Base-by-base conservation (phyloP, 148 eudicot species). In the Polygonum aviculare region DNA sequence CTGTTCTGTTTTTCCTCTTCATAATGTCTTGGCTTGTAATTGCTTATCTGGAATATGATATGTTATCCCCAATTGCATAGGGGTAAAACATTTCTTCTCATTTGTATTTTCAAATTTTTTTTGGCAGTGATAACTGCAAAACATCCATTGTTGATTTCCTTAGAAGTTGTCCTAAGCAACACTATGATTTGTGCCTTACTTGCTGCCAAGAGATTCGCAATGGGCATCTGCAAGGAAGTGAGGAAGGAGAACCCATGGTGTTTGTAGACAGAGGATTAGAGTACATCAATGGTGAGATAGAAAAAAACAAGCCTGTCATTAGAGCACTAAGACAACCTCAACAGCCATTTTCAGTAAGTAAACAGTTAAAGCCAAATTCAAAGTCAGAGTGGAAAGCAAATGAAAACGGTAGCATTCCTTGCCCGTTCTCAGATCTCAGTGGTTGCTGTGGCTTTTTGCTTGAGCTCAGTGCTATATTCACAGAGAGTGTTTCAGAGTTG, bases 191-290 rank as follows among this genome's bases (percentile, higher is more conserved):
- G 7, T 90, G 94, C 74, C 85, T 88, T 62, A 72, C 48, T 36
- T 90, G 91, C 80, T 90, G 91, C 79, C 80, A 78, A 22, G 92
- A 90, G 82, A 55, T 88, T 10, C 89, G 90, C 47, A 80, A 67
- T 65, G 86, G 89, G 38, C 44, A 79, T 38, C 79, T 85, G 3
- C 87, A 51, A 59, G 80, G 86, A 60, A 74, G 82, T 52, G 84
- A 78, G 67, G 79, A 76, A 38, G 87, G 77, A 77, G 78, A 83
- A 71, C 38, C 47, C 16, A 57, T 85, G 73, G 74, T 85, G 12
- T 89, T 65, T 75, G 65, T 74, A 38, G 79, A 87, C 70, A 73
- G 77, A 74, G 92, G 87, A 36, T 36, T 73, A 11, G 21, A 26
- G 0, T 85, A 87, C 77, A 70, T 85, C 79, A 84, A 88, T 77